Conservation (phyloP, 164 flowering plant genomes). For the Paratinospora sagittata region DNA sequence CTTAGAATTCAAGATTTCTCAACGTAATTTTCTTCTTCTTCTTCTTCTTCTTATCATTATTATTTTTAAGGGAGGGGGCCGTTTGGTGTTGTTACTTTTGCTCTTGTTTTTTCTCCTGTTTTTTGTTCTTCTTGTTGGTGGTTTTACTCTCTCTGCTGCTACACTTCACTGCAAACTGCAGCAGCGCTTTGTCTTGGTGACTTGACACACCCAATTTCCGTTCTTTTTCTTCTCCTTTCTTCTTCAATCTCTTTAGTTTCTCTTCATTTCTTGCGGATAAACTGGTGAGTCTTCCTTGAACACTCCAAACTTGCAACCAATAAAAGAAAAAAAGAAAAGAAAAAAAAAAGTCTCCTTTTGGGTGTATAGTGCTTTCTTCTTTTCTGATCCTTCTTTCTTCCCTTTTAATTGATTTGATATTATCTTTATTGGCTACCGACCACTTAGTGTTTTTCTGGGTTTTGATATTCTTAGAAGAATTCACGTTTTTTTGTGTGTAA, state of each 20-base stretch:
- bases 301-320: conserved; percentile 9
- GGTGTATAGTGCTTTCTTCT: background rate
- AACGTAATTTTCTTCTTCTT: too few species aligned
- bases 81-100: background rate
- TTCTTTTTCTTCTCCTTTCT: background rate
- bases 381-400: background rate
- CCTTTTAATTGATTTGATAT: background rate
- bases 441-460: background rate
- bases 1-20: too few species aligned
- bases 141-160: background rate
- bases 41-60: too few species aligned
- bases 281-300: conserved; percentile 9
- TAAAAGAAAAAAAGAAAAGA: background rate
- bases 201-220: background rate
- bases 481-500: conserved; percentile 1
- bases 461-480: background rate
- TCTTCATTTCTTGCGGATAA: conserved; percentile 9
- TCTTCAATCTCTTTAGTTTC: background rate
- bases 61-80: too few species aligned
- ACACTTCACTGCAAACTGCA: background rate
- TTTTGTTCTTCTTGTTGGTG: background rate
- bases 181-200: background rate
- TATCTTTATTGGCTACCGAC: background rate
- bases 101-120: background rate
- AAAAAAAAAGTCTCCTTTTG: background rate